A percentile compares a stretch with the other conserved stretches of the same genome.
These are phyloP conservation scores for Marasmius sp. DNA, from an alignment of 1,284 basidiomycete species.

Conservation along the genomic window DNA sequence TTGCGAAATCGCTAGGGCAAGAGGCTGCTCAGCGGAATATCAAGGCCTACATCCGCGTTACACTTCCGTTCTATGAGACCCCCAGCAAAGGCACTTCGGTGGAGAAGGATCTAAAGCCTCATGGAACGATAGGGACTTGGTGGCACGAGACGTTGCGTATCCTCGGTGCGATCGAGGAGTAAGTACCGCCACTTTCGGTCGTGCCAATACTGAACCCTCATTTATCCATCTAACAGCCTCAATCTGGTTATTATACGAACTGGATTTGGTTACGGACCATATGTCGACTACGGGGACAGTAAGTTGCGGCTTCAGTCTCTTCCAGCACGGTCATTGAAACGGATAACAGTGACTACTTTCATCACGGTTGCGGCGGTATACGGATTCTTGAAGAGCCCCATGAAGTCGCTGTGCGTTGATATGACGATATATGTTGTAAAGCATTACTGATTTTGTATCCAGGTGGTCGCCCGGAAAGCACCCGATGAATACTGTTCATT, in stretches of 20 bases:
- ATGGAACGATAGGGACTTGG: conserved; percentile 77
- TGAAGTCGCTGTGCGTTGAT: conserved; percentile 75
- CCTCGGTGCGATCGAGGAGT: conserved; percentile 74
- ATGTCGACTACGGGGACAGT: conserved; percentile 68
- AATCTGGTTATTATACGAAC: conserved; percentile 79
- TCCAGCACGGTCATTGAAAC: conserved; percentile 15
- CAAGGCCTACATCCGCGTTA: conserved; percentile 78
- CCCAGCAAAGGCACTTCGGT: conserved; percentile 62
- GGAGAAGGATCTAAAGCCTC: conserved; percentile 77
- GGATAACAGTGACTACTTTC: conserved; percentile 53
- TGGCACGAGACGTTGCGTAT: conserved; percentile 87
- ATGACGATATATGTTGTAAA: conserved; percentile 5
- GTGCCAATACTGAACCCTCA: conserved; percentile 2
- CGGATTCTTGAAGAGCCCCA: conserved; percentile 79
- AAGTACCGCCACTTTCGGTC: conserved; percentile 25
- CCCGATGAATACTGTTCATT: conserved; percentile 78
- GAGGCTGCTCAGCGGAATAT: conserved; percentile 68
- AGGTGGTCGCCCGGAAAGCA: conserved; percentile 82
- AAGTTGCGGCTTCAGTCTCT: conserved; percentile 25
- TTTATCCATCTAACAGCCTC: conserved; percentile 44
- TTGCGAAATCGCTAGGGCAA: conserved; percentile 67
- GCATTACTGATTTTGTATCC: conserved; percentile 7
- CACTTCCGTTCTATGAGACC: conserved; percentile 83
- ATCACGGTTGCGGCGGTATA: conserved; percentile 84
- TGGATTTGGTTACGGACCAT: conserved; percentile 76